Base-by-base conservation (phyloP, 2,329 filamentous ascomycete species). In the Stagonosporopsis chrysanthemi region DNA sequence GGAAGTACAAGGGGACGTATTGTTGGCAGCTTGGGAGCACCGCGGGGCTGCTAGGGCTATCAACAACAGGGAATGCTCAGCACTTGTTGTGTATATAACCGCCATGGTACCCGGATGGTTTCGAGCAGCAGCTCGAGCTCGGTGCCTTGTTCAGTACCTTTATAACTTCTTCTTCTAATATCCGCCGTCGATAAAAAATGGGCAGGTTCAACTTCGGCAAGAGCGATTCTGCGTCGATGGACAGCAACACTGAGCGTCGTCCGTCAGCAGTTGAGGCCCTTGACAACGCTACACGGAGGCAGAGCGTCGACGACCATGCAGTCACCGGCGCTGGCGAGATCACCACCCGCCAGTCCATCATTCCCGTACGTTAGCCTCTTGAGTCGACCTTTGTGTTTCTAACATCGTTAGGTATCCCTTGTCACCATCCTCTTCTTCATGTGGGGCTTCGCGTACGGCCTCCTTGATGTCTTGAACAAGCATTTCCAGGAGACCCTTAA, bases 361-460 rank as follows among this genome's bases (percentile, higher is more conserved):
- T 86, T 24, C 54, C 54, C 22, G 54, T 57, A 57, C 4, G 54
- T 48, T 33, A 12, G 19, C 14, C 2, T 35, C n/a, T 24, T 4
- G 6, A 14, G 4, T 9, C 8, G 11, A 2, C 2, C 39, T 23
- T 7, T 3, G 1, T 1, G 19, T 24, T 7, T 23, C 54, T 52
- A 19, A 57, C 36, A 5, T 38, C 12, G 5, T 1, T 11, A 53
- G 51, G 51, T 59, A n/a, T 55, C 51, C n/a, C 43, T 91, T 54
- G 91, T 95, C 24, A 90, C 90, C 1, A 84, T 92, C 8, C 80
- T 96, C 0, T 96, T 96, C 77, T 87, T 96, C 63, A 80, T 96
- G 4, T 96, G 91, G 92, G 92, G 92, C 0, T 89, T 96, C 55
- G 92, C 91, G 0, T 96, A 96, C 66, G 92, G 92, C 0, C 82